Percentiles rank a stretch among this genome's conserved stretches.
These are phyloP conservation scores for Cicer bijugum DNA, from an alignment of 306 rosid species.

Conservation along the genomic window DNA sequence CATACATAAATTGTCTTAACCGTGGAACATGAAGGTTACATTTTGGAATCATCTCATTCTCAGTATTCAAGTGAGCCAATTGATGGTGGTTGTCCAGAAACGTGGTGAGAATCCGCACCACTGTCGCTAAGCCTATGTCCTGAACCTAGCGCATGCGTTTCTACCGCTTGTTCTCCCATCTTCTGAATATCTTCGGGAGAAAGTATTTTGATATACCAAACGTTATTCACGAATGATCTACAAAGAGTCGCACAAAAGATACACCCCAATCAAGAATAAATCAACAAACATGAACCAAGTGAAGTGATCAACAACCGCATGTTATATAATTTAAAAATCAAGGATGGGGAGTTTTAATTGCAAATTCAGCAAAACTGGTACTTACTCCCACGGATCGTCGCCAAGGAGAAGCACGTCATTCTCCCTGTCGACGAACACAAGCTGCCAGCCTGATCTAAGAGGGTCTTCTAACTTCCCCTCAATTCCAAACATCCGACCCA, in stretches of 20 bases:
- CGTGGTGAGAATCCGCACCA: constrained; percentile 57
- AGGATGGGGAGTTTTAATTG: neutral
- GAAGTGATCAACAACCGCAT: neutral
- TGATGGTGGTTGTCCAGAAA: constrained; percentile 73
- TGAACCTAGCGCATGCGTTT: constrained; percentile 54
- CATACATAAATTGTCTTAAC: constrained; percentile 34
- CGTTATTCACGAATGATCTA: constrained; percentile 84
- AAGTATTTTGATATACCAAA: constrained; percentile 86
- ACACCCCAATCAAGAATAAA: constrained; percentile 12
- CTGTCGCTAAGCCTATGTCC: constrained; percentile 63
- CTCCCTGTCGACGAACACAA: constrained; percentile 99
- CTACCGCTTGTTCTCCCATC: constrained; percentile 73
- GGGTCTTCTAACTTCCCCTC: constrained; percentile 93
- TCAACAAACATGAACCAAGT: neutral
- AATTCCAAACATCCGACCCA: constrained; percentile 90
- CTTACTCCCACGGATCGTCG: constrained; percentile 99
- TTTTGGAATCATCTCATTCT: constrained; percentile 29
- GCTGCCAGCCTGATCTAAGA: constrained; percentile 99
- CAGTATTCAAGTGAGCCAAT: constrained; percentile 73
- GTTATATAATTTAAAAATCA: neutral
- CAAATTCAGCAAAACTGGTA: constrained; percentile 25
- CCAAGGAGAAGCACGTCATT: constrained; percentile 94
- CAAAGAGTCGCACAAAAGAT: constrained; percentile 35
- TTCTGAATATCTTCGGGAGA: constrained; percentile 84
- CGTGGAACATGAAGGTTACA: constrained; percentile 40